Base-by-base conservation (phyloP, 768 basidiomycete genomes). In the Boletus fagicola region DNA sequence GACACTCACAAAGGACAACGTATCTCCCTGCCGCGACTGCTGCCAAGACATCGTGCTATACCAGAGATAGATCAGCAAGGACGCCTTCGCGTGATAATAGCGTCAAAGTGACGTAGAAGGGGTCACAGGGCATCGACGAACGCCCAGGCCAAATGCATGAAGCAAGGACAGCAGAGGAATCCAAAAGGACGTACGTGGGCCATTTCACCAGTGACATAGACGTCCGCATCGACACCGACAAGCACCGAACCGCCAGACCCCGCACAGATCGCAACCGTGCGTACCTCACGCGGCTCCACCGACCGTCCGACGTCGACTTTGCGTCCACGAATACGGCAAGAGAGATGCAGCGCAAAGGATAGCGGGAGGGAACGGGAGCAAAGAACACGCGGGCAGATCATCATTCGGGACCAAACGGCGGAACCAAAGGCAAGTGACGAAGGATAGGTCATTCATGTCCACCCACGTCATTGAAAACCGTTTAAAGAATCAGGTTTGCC, bases 151-250 rank as follows among this genome's bases (percentile, higher is more conserved):
- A 35, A n/a, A 62, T 52, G 54, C 26, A 36, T 39, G 49, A 53
- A 58, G 38, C 36, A 33, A n/a, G 40, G 24, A 20, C 1, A 10
- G 16, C 5, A 62, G 66, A 61, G 54, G 59, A 60, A 61, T 55
- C 30, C 11, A 36, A 57, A 57, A 61, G 49, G 61, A 72, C 84
- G 51, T 72, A 93, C 92, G 73, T 96, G 94, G 20, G 81, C 71
- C 90, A 95, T 91, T 75, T 98, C 94, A 10, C 96, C 96, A 3
- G 96, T 98, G 65, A 94, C 79, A 71, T 90, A 93, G 26, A 94
- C 82, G 71, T 97, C 94, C 39, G 94, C 94, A 46, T 82, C 73
- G 39, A 83, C 78, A 49, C 83, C 86, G 20, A 78, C 72, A 48
- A 98, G 80, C 70, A 95, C 78, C 44, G 87, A 87, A 2, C 83